A percentile compares a stretch with the other conserved stretches of the same genome.
Conservation (phyloP, 208 protist species). For the Trypanosomatidae sp. region DNA sequence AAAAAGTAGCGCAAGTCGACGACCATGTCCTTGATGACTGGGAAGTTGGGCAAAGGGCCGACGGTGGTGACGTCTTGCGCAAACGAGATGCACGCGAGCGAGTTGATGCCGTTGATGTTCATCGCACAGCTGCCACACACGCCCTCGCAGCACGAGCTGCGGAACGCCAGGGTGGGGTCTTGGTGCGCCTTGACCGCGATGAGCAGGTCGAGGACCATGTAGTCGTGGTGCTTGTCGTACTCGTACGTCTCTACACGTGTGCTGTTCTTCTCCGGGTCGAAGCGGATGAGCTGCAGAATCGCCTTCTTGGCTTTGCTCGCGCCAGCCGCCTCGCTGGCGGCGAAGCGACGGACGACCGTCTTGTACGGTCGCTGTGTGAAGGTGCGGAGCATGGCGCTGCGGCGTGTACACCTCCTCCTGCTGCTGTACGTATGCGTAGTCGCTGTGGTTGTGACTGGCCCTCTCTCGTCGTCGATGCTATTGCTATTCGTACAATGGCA, state of each 20-base stretch:
- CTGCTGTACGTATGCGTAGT: too few species aligned
- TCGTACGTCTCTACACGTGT: slow-evolving; percentile 82
- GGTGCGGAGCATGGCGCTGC: slow-evolving; percentile 80
- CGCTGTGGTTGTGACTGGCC: too few species aligned
- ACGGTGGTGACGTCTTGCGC: slow-evolving; percentile 75
- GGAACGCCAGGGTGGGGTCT: slow-evolving; percentile 84
- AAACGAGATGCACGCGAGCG: slow-evolving; percentile 84
- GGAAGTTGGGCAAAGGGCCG: slow-evolving; percentile 82
- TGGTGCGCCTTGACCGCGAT: slow-evolving; percentile 87
- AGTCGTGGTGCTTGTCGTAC: slow-evolving; percentile 85
- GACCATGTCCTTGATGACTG: slow-evolving; percentile 87
- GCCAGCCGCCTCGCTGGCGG: slow-evolving; percentile 29
- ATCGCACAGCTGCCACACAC: slow-evolving; percentile 92
- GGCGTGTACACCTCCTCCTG: too few species aligned
- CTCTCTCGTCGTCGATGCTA: too few species aligned
- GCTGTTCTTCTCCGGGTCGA: slow-evolving; percentile 74
- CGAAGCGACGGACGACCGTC: slow-evolving; percentile 57
- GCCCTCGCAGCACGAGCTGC: slow-evolving; percentile 85
- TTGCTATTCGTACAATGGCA: background rate
- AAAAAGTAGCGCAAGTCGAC: slow-evolving; percentile 88
- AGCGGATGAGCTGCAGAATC: slow-evolving; percentile 75
- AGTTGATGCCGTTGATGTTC: slow-evolving; percentile 92
- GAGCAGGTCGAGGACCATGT: slow-evolving; percentile 88
- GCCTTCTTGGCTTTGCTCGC: slow-evolving; percentile 26
- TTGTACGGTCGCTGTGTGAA: slow-evolving; percentile 57